phyloP scores from a whole-genome alignment of 352 stramenopile species.

The Globisporangium rhizosaccharum region DNA sequence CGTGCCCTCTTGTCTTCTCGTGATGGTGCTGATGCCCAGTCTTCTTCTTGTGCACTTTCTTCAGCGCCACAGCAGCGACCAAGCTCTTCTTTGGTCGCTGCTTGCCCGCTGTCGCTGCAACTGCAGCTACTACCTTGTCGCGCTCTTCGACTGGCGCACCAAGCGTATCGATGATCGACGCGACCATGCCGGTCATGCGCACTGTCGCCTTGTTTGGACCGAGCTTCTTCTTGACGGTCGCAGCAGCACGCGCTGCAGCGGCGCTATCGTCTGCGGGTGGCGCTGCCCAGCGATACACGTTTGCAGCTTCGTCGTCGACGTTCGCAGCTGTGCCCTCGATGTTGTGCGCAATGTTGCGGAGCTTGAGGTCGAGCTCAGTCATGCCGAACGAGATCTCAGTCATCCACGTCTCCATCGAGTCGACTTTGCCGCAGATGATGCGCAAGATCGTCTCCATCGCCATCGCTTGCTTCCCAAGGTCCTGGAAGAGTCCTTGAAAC shows the following conservation, averaged over 20 bases:
- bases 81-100: slow-evolving; percentile 4
- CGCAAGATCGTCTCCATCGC: slow-evolving; percentile 67
- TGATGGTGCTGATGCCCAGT: slow-evolving; percentile 19
- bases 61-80: slow-evolving; percentile 1
- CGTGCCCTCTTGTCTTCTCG: neutral
- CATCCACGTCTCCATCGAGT: slow-evolving; percentile 71
- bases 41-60: slow-evolving; percentile 19
- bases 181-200: slow-evolving; percentile 59
- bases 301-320: slow-evolving; percentile 39
- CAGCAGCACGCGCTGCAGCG: neutral
- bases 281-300: slow-evolving; percentile 38
- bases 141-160: slow-evolving; percentile 12
- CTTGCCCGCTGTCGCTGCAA: neutral
- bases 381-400: slow-evolving; percentile 71
- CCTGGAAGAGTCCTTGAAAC: slow-evolving; percentile 67
- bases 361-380: slow-evolving; percentile 66
- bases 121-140: neutral
- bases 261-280: slow-evolving; percentile 19
- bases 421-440: slow-evolving; percentile 60
- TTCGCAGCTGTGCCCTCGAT: slow-evolving; percentile 69
- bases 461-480: slow-evolving; percentile 72
- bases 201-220: slow-evolving; percentile 44
- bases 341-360: slow-evolving; percentile 78
- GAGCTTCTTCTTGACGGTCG: slow-evolving; percentile 50
- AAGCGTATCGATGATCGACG: slow-evolving; percentile 49